phyloP scores from a whole-genome alignment of 2,329 filamentous ascomycete species.

The Claviceps humidiphila region DNA sequence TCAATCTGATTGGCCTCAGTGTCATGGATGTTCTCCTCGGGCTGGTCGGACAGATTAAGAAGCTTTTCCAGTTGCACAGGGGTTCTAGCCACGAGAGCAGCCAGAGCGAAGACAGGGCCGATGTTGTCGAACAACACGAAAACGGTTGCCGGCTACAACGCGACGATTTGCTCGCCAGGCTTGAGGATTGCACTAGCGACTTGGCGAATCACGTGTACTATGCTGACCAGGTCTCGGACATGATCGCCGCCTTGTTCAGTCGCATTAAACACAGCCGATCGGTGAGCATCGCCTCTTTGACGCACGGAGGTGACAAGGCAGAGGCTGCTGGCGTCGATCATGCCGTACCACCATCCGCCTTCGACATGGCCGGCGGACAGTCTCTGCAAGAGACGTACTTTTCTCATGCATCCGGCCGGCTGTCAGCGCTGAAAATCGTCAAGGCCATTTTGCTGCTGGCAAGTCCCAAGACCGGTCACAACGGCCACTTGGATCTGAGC shows the following conservation, averaged over 20 bases:
- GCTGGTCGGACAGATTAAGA: slow-evolving; percentile 70
- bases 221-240: slow-evolving; percentile 87
- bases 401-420: slow-evolving; percentile 39
- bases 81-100: slow-evolving; percentile 19
- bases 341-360: slow-evolving; percentile 16
- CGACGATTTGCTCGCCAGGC: slow-evolving; percentile 50
- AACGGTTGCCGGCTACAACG: slow-evolving; percentile 31
- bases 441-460: slow-evolving; percentile 74
- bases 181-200: slow-evolving; percentile 78
- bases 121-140: slow-evolving; percentile 17
- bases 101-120: slow-evolving; percentile 21
- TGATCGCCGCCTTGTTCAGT: slow-evolving; percentile 69
- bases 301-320: slow-evolving; percentile 30
- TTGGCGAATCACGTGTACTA: slow-evolving; percentile 94
- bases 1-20: slow-evolving; percentile 89
- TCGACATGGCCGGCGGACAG: slow-evolving; percentile 31
- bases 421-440: slow-evolving; percentile 61
- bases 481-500: slow-evolving; percentile 48
- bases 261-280: slow-evolving; percentile 56
- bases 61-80: slow-evolving; percentile 53
- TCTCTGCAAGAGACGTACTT: slow-evolving; percentile 38
- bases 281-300: slow-evolving; percentile 29
- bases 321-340: slow-evolving; percentile 22
- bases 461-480: slow-evolving; percentile 50
- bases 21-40: slow-evolving; percentile 89